Percentiles rank a stretch among this genome's conserved stretches.
These are phyloP conservation scores for Yamadazyma membranifaciens DNA, from an alignment of 1,139 yeast species.

Conservation along the genomic window DNA sequence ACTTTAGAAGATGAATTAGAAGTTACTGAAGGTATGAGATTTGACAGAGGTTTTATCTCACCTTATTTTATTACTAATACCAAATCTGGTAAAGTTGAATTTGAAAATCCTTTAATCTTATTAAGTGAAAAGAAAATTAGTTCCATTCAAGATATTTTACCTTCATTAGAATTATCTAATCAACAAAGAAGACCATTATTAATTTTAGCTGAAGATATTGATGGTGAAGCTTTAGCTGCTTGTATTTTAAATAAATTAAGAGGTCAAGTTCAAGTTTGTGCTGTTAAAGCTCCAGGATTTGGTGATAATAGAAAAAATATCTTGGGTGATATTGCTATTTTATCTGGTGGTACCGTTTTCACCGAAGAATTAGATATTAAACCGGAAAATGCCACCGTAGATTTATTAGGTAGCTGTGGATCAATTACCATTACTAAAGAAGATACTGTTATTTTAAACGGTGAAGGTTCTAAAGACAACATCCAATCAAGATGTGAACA, in stretches of 20 bases:
- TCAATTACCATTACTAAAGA: constrained; percentile 94
- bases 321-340: constrained; percentile 93
- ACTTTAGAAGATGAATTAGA: constrained; percentile 96
- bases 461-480: constrained; percentile 90
- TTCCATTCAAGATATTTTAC: constrained; percentile 87
- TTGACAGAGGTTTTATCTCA: constrained; percentile 97
- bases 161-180: constrained; percentile 92
- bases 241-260: constrained; percentile 97
- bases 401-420: constrained; percentile 90
- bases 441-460: constrained; percentile 93
- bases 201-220: constrained; percentile 95
- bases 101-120: constrained; percentile 89
- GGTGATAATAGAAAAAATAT: constrained; percentile 99
- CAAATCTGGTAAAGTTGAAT: constrained; percentile 95
- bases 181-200: constrained; percentile 93
- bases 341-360: constrained; percentile 97
- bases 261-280: constrained; percentile 98
- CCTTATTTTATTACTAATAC: constrained; percentile 98
- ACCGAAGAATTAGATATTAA: constrained; percentile 97
- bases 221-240: constrained; percentile 99
- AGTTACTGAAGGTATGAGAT: constrained; percentile 99
- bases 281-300: constrained; percentile 98
- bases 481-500: constrained; percentile 94
- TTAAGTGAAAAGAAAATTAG: constrained; percentile 95
- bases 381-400: constrained; percentile 94